Evolutionary conservation across 345 rosid species (phyloP).

Genomic region (Orychophragmus violaceus): DNA sequence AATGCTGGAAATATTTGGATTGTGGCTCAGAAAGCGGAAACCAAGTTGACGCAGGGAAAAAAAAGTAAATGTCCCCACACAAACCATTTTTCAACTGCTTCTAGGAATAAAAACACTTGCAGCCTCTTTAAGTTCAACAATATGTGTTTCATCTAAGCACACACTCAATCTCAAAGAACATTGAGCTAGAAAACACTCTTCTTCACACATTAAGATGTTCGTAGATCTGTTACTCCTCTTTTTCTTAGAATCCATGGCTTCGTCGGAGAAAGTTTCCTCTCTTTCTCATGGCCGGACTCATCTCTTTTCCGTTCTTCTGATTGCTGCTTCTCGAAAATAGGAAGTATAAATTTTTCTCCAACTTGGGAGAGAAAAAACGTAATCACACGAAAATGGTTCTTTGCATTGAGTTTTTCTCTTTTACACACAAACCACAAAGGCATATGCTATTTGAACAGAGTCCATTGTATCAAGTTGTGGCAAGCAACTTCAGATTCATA

Average conservation of each 20-base stretch:
- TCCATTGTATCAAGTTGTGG: no score
- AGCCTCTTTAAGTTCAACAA: background rate
- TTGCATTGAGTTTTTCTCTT: no score
- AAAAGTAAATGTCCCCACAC: background rate
- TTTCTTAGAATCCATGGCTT: conserved; percentile 85
- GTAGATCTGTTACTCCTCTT: conserved; percentile 36
- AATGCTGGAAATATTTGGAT: no score
- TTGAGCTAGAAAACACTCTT: background rate
- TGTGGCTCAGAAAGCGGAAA: conserved; percentile 15
- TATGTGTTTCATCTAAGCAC: background rate
- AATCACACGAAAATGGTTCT: no score
- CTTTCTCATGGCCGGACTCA: no score
- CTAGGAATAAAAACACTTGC: background rate
- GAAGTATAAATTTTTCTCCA: no score
- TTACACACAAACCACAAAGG: no score
- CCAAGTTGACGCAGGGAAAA: conserved; percentile 26
- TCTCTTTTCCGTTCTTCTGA: no score
- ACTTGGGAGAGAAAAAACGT: no score
- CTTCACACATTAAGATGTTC: background rate
- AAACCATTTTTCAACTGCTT: background rate
- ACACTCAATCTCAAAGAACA: background rate
- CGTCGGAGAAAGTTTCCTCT: conserved; percentile 28
- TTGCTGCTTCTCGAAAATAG: no score
- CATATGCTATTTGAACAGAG: no score
- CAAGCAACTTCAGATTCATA: no score